Base-by-base conservation (phyloP, 2,329 filamentous ascomycete species). In the Diplocarpon mali region DNA sequence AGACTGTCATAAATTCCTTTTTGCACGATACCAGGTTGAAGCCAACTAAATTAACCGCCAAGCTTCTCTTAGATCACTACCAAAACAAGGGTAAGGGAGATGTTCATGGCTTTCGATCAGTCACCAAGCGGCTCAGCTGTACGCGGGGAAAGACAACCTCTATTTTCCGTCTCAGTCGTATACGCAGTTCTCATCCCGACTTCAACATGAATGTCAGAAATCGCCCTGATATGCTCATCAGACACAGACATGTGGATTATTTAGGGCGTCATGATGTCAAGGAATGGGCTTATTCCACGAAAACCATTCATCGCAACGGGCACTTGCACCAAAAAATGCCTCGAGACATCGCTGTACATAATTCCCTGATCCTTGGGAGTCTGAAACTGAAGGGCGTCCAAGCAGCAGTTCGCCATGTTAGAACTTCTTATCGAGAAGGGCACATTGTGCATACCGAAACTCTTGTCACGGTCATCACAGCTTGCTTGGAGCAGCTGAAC, bases 1-100 rank as follows among this genome's bases (percentile, higher is more conserved):
- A 76, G 31, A 55, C 66, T n/a, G 66, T 81, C 28, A 65, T 76
- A 15, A 62, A 73, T 40, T 71, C 69, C 0, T 72, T 76, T 42
- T 61, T 75, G 35, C 51, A 67, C 34, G 53, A 63, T 9, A 71
- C 50, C 34, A 47, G 39, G 29, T 50, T 60, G 31, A 53, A 41
- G 36, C 56, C 59, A 5, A 59, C 46, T 32, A 42, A 50, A 17
- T 50, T 37, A 29, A 58, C 55, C 5, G 42, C 56, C 14, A 49
- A 47, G 10, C 53, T 60, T 8, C 53, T 62, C 17, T 46, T 63
- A n/a, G 50, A 59, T 34, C 54, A 61, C 44, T 61, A 60, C 38
- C 52, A 47, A 5, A 42, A 38, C 11, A 54, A 49, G 39, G 47
- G 45, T 24, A 35, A 31, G 17, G 27, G 35, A 43, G 52, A 62